Evolutionary conservation across 2,329 filamentous ascomycete genomes (phyloP).

Genomic region (Trichophyton verrucosum): DNA sequence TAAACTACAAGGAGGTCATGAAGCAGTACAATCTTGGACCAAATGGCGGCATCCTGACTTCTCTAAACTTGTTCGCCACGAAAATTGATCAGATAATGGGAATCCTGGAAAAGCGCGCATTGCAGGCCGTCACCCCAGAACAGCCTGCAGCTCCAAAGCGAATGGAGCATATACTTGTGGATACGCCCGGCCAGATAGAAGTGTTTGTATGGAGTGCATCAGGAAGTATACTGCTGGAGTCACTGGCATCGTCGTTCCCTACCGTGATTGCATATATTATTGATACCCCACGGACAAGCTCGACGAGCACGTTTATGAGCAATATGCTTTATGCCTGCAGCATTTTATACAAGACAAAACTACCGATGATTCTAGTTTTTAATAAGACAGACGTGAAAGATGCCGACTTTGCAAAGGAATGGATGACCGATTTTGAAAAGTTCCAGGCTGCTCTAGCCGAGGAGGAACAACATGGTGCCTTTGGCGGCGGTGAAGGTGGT

Average conservation of each 20-base stretch:
- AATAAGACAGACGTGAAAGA: constrained; percentile 98
- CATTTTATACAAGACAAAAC: constrained; percentile 95
- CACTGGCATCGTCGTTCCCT: constrained; percentile 83
- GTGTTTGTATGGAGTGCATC: constrained; percentile 98
- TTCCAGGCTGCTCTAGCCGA: constrained; percentile 75
- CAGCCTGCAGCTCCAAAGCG: constrained; percentile 42
- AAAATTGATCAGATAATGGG: constrained; percentile 92
- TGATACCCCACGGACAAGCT: constrained; percentile 85
- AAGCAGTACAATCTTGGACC: constrained; percentile 96
- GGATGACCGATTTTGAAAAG: constrained; percentile 98
- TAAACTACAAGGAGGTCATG: constrained; percentile 99
- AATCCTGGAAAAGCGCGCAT: constrained; percentile 77
- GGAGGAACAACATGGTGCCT: constrained; percentile 67
- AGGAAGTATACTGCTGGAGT: constrained; percentile 85
- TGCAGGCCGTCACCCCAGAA: constrained; percentile 37
- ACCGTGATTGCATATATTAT: constrained; percentile 97
- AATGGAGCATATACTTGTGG: constrained; percentile 76
- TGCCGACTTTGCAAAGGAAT: constrained; percentile 83
- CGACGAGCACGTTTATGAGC: constrained; percentile 96
- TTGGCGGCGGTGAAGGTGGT: constrained; percentile 60
- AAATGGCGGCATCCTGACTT: constrained; percentile 93
- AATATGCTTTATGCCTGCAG: constrained; percentile 99
- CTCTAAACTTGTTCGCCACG: constrained; percentile 89
- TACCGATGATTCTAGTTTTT: constrained; percentile 98
- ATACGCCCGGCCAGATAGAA: constrained; percentile 95